Percentiles rank a stretch among this genome's conserved stretches.
These are phyloP conservation scores for Alliaria petiolata DNA, from an alignment of 345 rosid genomes.

Conservation along the genomic window DNA sequence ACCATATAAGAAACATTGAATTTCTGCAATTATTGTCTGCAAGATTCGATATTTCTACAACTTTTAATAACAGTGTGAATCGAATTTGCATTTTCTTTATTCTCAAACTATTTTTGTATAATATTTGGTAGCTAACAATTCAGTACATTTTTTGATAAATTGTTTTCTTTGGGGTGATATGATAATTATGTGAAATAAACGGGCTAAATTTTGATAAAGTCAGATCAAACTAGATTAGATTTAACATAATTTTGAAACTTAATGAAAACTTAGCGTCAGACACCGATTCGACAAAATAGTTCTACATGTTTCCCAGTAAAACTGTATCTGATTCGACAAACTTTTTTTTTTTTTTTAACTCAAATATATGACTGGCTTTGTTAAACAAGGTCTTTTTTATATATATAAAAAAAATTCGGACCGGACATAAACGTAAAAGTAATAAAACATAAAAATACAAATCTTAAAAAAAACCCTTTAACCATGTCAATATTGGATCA, in stretches of 20 bases:
- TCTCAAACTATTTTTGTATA: neutral
- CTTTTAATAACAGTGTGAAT: neutral
- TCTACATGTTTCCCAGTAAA: neutral
- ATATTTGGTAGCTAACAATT: neutral
- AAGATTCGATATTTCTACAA: conserved; percentile 9
- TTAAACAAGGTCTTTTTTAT: neutral
- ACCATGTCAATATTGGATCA: neutral
- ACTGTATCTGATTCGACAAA: neutral
- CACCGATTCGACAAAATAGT: neutral
- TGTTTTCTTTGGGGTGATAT: neutral
- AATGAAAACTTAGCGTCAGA: neutral
- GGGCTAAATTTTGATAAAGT: neutral
- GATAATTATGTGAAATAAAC: neutral
- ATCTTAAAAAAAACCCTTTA: neutral
- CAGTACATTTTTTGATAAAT: neutral
- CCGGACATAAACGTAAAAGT: neutral
- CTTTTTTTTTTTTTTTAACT: neutral
- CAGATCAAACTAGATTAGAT: neutral
- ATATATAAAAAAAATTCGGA: neutral
- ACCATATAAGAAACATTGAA: conserved; percentile 24
- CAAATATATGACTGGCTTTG: neutral
- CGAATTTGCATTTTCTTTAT: conserved; percentile 1
- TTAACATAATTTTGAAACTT: neutral
- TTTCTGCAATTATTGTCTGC: conserved; percentile 5
- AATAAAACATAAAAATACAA: neutral